Conservation (phyloP, 2,329 filamentous ascomycete genomes). For the Cytospora piceae region DNA sequence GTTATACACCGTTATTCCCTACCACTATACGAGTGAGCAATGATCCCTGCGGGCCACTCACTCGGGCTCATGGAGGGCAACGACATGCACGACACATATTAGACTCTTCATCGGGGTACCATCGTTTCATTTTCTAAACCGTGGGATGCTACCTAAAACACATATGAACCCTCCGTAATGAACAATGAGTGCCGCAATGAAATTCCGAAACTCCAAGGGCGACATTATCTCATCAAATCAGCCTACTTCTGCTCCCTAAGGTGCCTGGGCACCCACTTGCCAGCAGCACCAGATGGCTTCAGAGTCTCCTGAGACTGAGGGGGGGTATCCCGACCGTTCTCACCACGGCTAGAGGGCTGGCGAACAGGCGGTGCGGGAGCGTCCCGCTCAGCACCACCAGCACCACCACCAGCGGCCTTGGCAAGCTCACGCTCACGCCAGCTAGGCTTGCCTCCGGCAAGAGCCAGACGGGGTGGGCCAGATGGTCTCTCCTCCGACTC, state of each 20-base stretch:
- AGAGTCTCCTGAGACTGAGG: conserved; percentile 50
- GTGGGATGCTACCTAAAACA: conserved; percentile 24
- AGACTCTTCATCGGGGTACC: conserved; percentile 6
- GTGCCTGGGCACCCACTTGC: conserved; percentile 62
- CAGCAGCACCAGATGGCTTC: conserved; percentile 55
- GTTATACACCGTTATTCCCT: background rate
- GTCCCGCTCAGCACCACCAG: conserved; percentile 32
- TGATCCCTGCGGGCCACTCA: background rate
- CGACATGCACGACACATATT: conserved; percentile 29
- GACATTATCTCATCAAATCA: conserved; percentile 16
- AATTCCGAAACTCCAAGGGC: conserved; percentile 20
- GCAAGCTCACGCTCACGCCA: conserved; percentile 66
- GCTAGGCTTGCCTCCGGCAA: conserved; percentile 54
- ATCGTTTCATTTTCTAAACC: conserved; percentile 27
- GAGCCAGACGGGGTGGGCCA: conserved; percentile 57
- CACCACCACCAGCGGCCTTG: conserved; percentile 40
- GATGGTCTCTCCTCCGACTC: conserved; percentile 52
- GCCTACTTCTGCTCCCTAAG: conserved; percentile 33
- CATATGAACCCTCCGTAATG: conserved; percentile 18
- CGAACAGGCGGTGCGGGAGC: conserved; percentile 41
- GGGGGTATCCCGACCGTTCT: conserved; percentile 46
- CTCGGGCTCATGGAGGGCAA: background rate
- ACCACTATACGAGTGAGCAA: background rate
- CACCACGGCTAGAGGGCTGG: conserved; percentile 47
- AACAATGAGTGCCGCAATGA: conserved; percentile 17